Conservation (phyloP, 2,329 filamentous ascomycete genomes). For the Aspergillus jensenii region DNA sequence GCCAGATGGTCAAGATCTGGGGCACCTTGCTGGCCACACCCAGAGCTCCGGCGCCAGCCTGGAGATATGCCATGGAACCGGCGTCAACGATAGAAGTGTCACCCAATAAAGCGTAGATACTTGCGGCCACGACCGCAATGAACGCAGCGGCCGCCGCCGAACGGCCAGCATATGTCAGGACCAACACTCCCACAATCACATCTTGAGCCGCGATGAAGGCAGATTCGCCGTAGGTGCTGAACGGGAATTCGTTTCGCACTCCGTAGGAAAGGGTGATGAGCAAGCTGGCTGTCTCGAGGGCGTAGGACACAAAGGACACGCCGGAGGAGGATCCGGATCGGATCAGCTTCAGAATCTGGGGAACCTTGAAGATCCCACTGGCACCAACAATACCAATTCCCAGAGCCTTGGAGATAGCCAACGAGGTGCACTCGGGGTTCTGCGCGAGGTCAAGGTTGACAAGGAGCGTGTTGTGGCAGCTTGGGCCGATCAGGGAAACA, state of each 20-base stretch:
- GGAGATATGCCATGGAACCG: slow-evolving; percentile 69
- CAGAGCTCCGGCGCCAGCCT: slow-evolving; percentile 79
- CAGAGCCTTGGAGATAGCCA: slow-evolving; percentile 87
- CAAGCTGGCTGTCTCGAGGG: slow-evolving; percentile 86
- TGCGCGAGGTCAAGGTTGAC: slow-evolving; percentile 76
- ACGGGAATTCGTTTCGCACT: slow-evolving; percentile 84
- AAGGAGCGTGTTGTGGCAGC: slow-evolving; percentile 83
- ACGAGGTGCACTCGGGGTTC: slow-evolving; percentile 77
- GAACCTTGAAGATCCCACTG: slow-evolving; percentile 90
- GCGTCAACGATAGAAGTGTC: slow-evolving; percentile 62
- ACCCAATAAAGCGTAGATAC: slow-evolving; percentile 69
- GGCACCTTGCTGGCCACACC: slow-evolving; percentile 89
- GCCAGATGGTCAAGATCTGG: slow-evolving; percentile 84
- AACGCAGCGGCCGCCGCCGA: slow-evolving; percentile 70
- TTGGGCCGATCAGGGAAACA: slow-evolving; percentile 74
- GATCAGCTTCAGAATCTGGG: slow-evolving; percentile 91
- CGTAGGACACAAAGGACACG: slow-evolving; percentile 84
- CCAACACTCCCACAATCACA: slow-evolving; percentile 80
- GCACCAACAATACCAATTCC: slow-evolving; percentile 92
- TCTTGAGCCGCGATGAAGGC: slow-evolving; percentile 91
- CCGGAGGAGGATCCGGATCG: slow-evolving; percentile 77
- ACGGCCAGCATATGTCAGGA: slow-evolving; percentile 77
- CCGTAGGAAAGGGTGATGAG: slow-evolving; percentile 92
- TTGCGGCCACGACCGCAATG: slow-evolving; percentile 71
- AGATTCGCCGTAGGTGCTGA: slow-evolving; percentile 95